Percentiles rank a stretch among this genome's conserved stretches.
Evolutionary conservation across 1,284 basidiomycete species (phyloP).

Genomic region (Athelia psychrophila): DNA sequence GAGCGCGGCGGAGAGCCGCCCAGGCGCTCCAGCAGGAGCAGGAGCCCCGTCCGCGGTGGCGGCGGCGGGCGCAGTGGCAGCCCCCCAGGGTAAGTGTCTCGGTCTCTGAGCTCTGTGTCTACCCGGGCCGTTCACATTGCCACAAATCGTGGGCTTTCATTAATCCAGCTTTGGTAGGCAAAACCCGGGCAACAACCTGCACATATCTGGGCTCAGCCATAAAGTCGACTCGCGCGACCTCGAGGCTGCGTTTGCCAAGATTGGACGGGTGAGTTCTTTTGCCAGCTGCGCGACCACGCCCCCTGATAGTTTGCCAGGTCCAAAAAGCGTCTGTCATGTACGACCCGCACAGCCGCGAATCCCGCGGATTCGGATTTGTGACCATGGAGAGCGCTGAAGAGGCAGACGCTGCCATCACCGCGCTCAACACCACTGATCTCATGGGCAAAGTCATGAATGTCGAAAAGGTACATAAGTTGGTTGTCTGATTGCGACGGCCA

Average conservation of each 20-base stretch:
- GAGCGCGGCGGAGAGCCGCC: constrained; percentile 47
- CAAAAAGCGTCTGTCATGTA: constrained; percentile 94
- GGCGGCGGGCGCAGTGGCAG: constrained; percentile 52
- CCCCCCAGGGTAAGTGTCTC: background rate
- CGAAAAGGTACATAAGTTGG: constrained; percentile 64
- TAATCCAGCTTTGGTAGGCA: constrained; percentile 23
- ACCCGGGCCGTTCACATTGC: constrained; percentile 13
- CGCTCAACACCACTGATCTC: constrained; percentile 79
- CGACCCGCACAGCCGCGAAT: constrained; percentile 95
- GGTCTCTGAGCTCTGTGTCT: constrained; percentile 7
- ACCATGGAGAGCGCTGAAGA: constrained; percentile 89
- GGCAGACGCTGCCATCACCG: constrained; percentile 86
- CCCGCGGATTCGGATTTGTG: constrained; percentile 97
- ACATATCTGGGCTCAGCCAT: constrained; percentile 86
- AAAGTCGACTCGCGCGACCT: constrained; percentile 84
- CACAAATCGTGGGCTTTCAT: constrained; percentile 7
- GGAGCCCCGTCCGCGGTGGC: constrained; percentile 55
- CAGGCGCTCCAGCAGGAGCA: constrained; percentile 66
- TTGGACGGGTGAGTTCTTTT: constrained; percentile 72
- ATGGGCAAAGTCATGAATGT: constrained; percentile 86
- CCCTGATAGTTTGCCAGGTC: constrained; percentile 43
- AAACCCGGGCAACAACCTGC: constrained; percentile 96
- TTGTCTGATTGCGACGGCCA: background rate
- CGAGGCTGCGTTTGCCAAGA: constrained; percentile 85
- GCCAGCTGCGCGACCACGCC: background rate